A percentile compares a stretch with the other conserved stretches of the same genome.
phyloP scores from a whole-genome alignment of 768 basidiomycete genomes.

The Rhodotorula sphaerocarpa region DNA sequence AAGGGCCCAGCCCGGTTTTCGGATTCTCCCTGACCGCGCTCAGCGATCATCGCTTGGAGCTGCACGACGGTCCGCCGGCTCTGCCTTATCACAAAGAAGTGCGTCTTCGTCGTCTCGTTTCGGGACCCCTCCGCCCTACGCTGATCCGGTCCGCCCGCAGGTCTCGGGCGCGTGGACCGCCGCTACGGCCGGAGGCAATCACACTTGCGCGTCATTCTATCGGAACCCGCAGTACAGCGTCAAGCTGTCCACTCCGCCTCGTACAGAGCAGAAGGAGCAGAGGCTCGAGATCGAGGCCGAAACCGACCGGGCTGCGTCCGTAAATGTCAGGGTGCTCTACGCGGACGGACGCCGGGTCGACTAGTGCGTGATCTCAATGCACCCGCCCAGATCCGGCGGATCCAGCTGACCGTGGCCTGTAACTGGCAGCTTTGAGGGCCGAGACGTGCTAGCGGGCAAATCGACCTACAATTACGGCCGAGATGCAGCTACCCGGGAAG shows the following conservation, averaged over 20 bases:
- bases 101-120: background rate
- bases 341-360: conserved; percentile 63
- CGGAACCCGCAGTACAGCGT: conserved; percentile 81
- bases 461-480: conserved; percentile 75
- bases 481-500: conserved; percentile 50
- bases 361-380: conserved; percentile 54
- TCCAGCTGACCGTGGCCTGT: conserved; percentile 43
- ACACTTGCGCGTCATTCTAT: conserved; percentile 70
- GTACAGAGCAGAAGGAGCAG: too few species aligned
- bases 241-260: too few species aligned
- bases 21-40: conserved; percentile 64
- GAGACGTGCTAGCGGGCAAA: conserved; percentile 63
- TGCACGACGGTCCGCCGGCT: conserved; percentile 30
- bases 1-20: conserved; percentile 55
- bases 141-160: too few species aligned
- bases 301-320: conserved; percentile 58
- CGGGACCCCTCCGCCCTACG: too few species aligned
- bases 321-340: conserved; percentile 68
- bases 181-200: conserved; percentile 76
- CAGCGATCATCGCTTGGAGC: conserved; percentile 44
- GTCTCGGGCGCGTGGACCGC: conserved; percentile 56
- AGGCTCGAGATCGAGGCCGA: conserved; percentile 49
- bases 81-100: conserved; percentile 41
- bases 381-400: background rate
- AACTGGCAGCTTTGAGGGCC: conserved; percentile 49